Percentiles rank a stretch among this genome's conserved stretches.
phyloP scores from a whole-genome alignment of 345 rosid genomes.

The Populus deltoides region DNA sequence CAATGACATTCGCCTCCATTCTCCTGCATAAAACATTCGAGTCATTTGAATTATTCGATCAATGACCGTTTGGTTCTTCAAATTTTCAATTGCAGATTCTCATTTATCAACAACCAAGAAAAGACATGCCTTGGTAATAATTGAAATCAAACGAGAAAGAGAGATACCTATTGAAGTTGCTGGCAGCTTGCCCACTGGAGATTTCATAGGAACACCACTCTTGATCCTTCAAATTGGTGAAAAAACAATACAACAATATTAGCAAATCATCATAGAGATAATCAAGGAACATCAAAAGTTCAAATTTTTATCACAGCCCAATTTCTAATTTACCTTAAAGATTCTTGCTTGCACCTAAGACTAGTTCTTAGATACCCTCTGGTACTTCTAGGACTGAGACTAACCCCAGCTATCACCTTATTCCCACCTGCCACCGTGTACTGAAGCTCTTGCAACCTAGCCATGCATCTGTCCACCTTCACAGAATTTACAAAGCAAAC shows the following conservation, averaged over 20 bases:
- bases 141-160: not conserved
- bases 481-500: conserved; percentile 12
- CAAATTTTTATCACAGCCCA: not conserved
- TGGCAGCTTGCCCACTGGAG: conserved; percentile 82
- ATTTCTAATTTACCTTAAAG: conserved; percentile 53
- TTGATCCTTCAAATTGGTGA: conserved; percentile 47
- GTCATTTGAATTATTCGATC: not conserved
- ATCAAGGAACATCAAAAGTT: not conserved
- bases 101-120: not conserved
- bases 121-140: not conserved
- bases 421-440: conserved; percentile 85
- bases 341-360: conserved; percentile 97
- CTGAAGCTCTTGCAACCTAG: conserved; percentile 87
- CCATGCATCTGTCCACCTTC: conserved; percentile 97
- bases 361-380: conserved; percentile 81
- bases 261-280: not conserved
- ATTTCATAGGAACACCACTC: conserved; percentile 49
- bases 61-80: not conserved
- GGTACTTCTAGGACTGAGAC: conserved; percentile 83
- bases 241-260: not conserved
- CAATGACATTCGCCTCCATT: conserved; percentile 82
- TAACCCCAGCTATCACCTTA: conserved; percentile 75
- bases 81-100: too few species aligned
- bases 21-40: conserved; percentile 41
- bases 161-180: conserved; percentile 51